Conservation (phyloP, 768 basidiomycete species). For the Tylopilus subfusipes region DNA sequence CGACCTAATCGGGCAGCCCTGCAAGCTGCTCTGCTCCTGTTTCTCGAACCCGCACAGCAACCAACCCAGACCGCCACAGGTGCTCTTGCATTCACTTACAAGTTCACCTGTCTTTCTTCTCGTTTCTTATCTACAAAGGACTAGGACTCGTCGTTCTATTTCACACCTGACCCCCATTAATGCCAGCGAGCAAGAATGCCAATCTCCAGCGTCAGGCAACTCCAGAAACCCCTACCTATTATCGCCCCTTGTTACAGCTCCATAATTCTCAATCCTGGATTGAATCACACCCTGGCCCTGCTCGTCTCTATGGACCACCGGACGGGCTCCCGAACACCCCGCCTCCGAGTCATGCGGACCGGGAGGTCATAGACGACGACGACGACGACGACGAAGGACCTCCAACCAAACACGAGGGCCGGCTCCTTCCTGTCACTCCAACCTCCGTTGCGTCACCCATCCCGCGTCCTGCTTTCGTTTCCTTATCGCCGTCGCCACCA, state of each 20-base stretch:
- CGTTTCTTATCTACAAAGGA: constrained; percentile 22
- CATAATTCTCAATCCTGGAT: constrained; percentile 28
- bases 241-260: constrained; percentile 31
- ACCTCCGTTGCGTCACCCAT: constrained; percentile 9
- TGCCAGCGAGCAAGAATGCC: constrained; percentile 26
- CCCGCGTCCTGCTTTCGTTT: constrained; percentile 9
- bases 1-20: constrained; percentile 13
- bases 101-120: background rate
- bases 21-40: constrained; percentile 21
- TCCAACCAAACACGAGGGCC: constrained; percentile 29
- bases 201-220: constrained; percentile 23
- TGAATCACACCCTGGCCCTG: constrained; percentile 8
- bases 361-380: constrained; percentile 12
- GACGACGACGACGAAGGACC: constrained; percentile 19
- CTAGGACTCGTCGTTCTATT: constrained; percentile 14
- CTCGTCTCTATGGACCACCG: constrained; percentile 7
- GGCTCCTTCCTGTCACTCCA: constrained; percentile 14
- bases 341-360: constrained; percentile 10
- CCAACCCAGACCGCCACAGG: constrained; percentile 7
- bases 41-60: constrained; percentile 20
- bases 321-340: constrained; percentile 7
- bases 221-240: constrained; percentile 19
- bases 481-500: constrained; percentile 15
- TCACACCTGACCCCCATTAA: constrained; percentile 22
- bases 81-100: constrained; percentile 29